Percentiles rank a stretch among this genome's conserved stretches.
phyloP scores from a whole-genome alignment of 2,329 filamentous ascomycete genomes.

The Ophiosphaerella narmari region DNA sequence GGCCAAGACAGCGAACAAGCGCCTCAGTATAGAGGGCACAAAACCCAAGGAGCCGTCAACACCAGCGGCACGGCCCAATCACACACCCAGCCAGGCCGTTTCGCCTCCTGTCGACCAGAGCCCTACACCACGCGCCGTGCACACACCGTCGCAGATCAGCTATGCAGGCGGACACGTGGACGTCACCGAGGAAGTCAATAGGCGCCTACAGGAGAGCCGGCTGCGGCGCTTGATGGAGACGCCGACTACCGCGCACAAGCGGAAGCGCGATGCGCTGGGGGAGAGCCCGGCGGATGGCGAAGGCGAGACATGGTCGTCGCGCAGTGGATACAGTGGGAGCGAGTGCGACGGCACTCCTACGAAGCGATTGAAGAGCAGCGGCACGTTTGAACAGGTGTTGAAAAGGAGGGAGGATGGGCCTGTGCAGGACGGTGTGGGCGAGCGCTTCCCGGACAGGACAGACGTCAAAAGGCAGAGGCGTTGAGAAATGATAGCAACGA shows the following conservation, averaged over 20 bases:
- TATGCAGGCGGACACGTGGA: constrained; percentile 36
- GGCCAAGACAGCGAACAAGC: not conserved
- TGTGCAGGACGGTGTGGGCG: constrained; percentile 1
- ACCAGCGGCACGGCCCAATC: constrained; percentile 7
- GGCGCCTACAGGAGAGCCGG: constrained; percentile 34
- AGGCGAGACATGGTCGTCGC: constrained; percentile 9
- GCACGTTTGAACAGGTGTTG: constrained; percentile 25
- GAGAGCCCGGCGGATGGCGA: constrained; percentile 22
- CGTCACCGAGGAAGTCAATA: constrained; percentile 41
- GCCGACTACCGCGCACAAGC: constrained; percentile 40
- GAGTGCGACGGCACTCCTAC: constrained; percentile 25
- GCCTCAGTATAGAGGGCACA: constrained; percentile 27
- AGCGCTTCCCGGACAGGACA: constrained; percentile 11
- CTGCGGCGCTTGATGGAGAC: constrained; percentile 38
- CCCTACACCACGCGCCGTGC: constrained; percentile 17
- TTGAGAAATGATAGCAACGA: not conserved
- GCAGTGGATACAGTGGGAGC: constrained; percentile 9
- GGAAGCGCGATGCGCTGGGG: constrained; percentile 36
- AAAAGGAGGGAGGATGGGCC: constrained; percentile 25
- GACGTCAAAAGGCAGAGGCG: constrained; percentile 24
- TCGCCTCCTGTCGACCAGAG: constrained; percentile 22
- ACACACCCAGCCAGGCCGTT: constrained; percentile 11
- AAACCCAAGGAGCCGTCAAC: constrained; percentile 14
- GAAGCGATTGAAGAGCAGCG: constrained; percentile 33
- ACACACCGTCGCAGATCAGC: constrained; percentile 11